Percentiles rank a stretch among this genome's conserved stretches.
Evolutionary conservation across 441 rosid genomes (phyloP).

Genomic region (Erodium chrysanthum): DNA sequence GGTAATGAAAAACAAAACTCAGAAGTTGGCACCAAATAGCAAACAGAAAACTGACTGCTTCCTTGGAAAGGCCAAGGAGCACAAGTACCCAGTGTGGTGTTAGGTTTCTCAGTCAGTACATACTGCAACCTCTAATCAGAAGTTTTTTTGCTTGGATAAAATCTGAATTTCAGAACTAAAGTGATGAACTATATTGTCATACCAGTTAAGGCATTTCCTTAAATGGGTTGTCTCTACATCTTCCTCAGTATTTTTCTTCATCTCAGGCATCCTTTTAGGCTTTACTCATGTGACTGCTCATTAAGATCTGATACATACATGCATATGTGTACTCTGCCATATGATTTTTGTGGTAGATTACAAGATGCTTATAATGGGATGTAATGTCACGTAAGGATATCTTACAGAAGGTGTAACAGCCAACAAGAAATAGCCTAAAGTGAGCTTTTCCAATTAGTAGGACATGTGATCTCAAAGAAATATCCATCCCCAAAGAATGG

Average conservation of each 20-base stretch:
- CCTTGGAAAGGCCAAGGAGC: neutral
- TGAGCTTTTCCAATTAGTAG: neutral
- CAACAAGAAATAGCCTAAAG: neutral
- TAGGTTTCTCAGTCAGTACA: neutral
- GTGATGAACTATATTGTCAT: neutral
- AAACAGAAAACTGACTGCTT: neutral
- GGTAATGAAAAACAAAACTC: conserved; percentile 5
- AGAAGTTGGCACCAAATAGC: neutral
- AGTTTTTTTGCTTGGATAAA: neutral
- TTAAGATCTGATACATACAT: neutral
- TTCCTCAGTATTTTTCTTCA: neutral
- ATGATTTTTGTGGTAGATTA: neutral
- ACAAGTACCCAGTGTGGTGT: neutral
- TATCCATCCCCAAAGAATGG: neutral
- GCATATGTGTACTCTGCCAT: neutral
- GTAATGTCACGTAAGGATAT: neutral
- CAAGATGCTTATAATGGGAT: neutral
- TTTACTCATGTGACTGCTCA: neutral
- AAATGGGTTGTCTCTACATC: neutral
- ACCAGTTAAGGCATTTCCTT: neutral
- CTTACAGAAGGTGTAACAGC: neutral
- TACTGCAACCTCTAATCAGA: neutral
- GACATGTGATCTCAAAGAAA: neutral
- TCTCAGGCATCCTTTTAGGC: neutral
- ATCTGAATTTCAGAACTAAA: neutral